Conservation (phyloP, 2,329 filamentous ascomycete genomes). For the Teratosphaeriaceae sp. region DNA sequence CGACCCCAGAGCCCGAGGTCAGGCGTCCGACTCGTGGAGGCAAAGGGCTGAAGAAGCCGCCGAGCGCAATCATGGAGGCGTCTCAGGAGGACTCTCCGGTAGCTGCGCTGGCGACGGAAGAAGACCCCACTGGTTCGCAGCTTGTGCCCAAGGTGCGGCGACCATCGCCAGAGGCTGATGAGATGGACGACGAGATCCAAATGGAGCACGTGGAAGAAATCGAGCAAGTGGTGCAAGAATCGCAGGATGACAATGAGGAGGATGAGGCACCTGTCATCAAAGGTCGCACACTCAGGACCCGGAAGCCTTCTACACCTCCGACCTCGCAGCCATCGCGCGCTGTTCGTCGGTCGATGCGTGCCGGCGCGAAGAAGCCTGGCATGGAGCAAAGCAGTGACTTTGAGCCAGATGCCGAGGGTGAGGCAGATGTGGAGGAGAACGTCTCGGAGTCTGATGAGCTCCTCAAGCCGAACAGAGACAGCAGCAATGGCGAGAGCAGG, state of each 20-base stretch:
- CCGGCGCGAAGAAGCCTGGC: conserved; percentile 35
- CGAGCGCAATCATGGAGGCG: conserved; percentile 47
- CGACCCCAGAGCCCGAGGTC: conserved; percentile 41
- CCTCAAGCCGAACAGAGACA: conserved; percentile 37
- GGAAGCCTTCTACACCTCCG: conserved; percentile 25
- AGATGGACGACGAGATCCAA: conserved; percentile 28
- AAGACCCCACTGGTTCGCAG: too few species aligned
- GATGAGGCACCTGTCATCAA: conserved; percentile 33
- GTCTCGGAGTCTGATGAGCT: conserved; percentile 45
- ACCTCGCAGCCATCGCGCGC: conserved; percentile 22
- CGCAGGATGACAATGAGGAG: conserved; percentile 49
- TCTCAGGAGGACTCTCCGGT: conserved; percentile 44
- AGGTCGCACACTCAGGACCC: conserved; percentile 30
- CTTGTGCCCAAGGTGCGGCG: conserved; percentile 27
- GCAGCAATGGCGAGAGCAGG: conserved; percentile 39
- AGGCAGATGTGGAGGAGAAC: conserved; percentile 48
- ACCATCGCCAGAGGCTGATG: conserved; percentile 21
- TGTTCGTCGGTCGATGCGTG: conserved; percentile 36
- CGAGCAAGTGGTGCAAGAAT: conserved; percentile 38
- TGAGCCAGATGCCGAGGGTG: conserved; percentile 52
- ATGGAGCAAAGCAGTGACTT: conserved; percentile 54
- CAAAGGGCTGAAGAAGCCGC: conserved; percentile 43
- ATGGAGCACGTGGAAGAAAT: conserved; percentile 33
- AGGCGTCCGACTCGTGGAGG: conserved; percentile 37
- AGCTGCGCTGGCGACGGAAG: conserved; percentile 28